phyloP scores from a whole-genome alignment of 768 basidiomycete genomes.

The Tylopilus cervinicoccineus region DNA sequence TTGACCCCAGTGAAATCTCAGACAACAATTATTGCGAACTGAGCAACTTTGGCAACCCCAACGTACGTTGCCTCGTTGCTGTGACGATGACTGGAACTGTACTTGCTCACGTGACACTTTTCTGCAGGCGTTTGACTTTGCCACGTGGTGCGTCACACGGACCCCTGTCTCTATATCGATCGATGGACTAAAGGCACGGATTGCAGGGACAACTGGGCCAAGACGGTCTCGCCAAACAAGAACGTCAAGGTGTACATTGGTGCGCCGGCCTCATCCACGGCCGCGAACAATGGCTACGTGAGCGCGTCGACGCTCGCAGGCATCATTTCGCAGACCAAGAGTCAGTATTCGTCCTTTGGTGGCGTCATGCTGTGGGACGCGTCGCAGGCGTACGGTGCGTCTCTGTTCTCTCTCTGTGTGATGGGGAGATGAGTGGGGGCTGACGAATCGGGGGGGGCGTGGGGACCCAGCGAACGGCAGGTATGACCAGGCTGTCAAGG shows the following conservation, averaged over 20 bases:
- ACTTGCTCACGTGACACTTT: not conserved
- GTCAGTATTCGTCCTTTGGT: slow-evolving; percentile 42
- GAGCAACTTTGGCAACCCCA: slow-evolving; percentile 40
- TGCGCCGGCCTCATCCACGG: slow-evolving; percentile 38
- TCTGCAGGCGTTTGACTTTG: slow-evolving; percentile 44
- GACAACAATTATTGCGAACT: slow-evolving; percentile 47
- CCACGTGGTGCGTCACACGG: slow-evolving; percentile 28
- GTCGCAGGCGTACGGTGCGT: slow-evolving; percentile 42
- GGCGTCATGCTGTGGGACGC: slow-evolving; percentile 43
- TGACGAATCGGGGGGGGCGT: no score
- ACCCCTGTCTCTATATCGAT: not conserved
- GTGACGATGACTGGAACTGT: not conserved
- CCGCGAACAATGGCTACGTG: slow-evolving; percentile 43
- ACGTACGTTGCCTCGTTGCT: slow-evolving; percentile 18
- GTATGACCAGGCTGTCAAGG: slow-evolving; percentile 41
- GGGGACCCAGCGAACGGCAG: slow-evolving; percentile 44
- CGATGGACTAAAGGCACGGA: not conserved
- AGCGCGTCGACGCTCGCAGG: slow-evolving; percentile 28
- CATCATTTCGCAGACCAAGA: slow-evolving; percentile 32
- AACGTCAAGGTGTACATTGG: slow-evolving; percentile 48
- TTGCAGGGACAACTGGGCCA: slow-evolving; percentile 46
- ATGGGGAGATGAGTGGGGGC: not conserved
- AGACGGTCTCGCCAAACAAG: slow-evolving; percentile 38
- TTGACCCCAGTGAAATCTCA: slow-evolving; percentile 13
- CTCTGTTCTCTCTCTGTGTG: not conserved